Base-by-base conservation (phyloP, 2,329 filamentous ascomycete species). In the Lachnellula arida region DNA sequence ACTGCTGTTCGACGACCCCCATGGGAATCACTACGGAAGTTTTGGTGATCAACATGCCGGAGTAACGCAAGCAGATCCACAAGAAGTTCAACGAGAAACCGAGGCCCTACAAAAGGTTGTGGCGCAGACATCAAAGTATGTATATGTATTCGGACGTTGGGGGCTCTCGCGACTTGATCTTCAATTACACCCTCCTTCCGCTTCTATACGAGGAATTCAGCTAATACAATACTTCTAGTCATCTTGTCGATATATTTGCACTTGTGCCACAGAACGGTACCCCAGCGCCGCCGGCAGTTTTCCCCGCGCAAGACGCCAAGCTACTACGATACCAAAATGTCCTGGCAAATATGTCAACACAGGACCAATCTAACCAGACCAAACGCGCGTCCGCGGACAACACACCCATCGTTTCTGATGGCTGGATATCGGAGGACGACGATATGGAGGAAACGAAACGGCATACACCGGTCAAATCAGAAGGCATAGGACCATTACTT, bases 211-310 rank as follows among this genome's bases (percentile, higher is more conserved):
- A 35, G 44, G 25, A 59, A 35, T n/a, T 14, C 37, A 55, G 58
- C 60, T 65, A 59, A 65, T 54, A 42, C 32, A 43, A 53, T 46
- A 28, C 22, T 43, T 40, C 43, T 66, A 87, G 84, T 65, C 85
- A 86, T 65, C 81, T 87, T 72, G 82, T 87, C 58, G 84, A 87
- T 67, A 81, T 87, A 47, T 86, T 86, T 71, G 82, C 86, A 60
- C 84, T 85, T 65, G 78, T 80, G 37, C 81, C 81, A 22, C 77
- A 80, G 56, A 77, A 77, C 56, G 70, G 72, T 35, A 64, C 67
- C 50, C 64, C 68, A 59, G 65, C 74, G 62, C 65, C 71, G 42
- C 53, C 55, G 40, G 60, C 59, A 52, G 72, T 72, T 25, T 78
- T 79, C 62, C 75, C 79, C 51, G 78, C 77, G 48, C 81, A 84